Evolutionary conservation across 257 asterid genomes (phyloP).

Genomic region (Prunella vulgaris): DNA sequence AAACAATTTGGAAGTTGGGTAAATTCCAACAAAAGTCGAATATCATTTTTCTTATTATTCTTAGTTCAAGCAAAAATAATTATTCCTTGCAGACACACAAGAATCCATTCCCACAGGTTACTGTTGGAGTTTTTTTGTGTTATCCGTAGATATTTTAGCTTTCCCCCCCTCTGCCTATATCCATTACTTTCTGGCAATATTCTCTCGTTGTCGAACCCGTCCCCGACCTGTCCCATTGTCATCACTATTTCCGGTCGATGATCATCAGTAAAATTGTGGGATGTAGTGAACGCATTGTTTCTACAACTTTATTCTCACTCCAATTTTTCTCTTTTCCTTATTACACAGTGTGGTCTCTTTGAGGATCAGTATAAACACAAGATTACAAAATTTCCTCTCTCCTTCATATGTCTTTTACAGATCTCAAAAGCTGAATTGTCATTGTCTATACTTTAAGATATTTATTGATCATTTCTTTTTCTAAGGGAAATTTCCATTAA

Average conservation of each 20-base stretch:
- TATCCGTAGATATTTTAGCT: no score
- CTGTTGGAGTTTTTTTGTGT: not conserved
- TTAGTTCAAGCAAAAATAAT: not conserved
- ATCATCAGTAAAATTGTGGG: no score
- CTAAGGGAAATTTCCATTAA: constrained; percentile 6
- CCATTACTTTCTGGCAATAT: not conserved
- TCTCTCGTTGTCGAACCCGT: no score
- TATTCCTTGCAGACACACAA: not conserved
- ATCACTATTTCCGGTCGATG: no score
- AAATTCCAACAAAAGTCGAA: no score
- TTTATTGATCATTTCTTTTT: not conserved
- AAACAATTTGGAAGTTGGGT: no score
- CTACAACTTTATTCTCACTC: not conserved
- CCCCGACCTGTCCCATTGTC: no score
- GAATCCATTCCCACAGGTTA: not conserved
- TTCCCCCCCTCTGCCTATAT: no score
- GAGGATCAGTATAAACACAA: not conserved
- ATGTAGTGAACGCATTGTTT: not conserved
- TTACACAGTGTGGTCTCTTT: not conserved
- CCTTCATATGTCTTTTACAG: constrained; percentile 10
- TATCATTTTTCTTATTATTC: no score
- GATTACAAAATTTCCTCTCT: not conserved
- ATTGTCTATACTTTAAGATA: constrained; percentile 16
- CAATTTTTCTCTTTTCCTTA: not conserved
- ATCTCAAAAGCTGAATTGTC: constrained; percentile 15